Base-by-base conservation (phyloP, 1,284 basidiomycete species). In the Blastosporella zonata region DNA sequence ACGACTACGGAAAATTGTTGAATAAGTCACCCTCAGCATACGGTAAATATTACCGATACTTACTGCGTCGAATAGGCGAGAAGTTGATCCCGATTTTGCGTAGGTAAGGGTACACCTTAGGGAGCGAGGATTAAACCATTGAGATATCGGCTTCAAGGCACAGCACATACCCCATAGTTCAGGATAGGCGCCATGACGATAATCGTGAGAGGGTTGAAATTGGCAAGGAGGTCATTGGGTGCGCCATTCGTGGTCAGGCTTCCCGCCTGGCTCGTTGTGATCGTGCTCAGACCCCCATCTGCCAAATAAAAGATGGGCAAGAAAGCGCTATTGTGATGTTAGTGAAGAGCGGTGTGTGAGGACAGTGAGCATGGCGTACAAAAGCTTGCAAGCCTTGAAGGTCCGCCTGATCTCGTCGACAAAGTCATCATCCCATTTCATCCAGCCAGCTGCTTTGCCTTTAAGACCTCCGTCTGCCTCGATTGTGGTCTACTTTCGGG, bases 371-470 rank as follows among this genome's bases (percentile, higher is more conserved):
- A 1, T 29, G 33, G 44, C 47, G 3, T 45, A 49, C 51, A 62
- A 61, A n/a, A 62, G 50, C 44, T 59, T 59, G 52, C 61, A 62
- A 2, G 61, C 75, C 71, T 60, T 71, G 60, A 46, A 58, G 0
- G 73, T 75, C 53, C 75, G 65, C 27, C 68, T 66, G 41, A 79
- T 70, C 58, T 79, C 77, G 40, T 74, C 73, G 13, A 79, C 75
- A 57, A 67, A 74, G 13, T 63, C 60, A 47, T 70, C 69, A 49
- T 68, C 65, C 69, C 57, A 60, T 8, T 54, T 52, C 9, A 62
- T 36, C 55, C 55, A 57, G 12, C 52, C 49, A 8, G 46, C 17
- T 13, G 33, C 43, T 39, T 49, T 62, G 49, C 44, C 60, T 22
- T 28, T 68, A 6, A 52, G 29, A 12, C 53, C 56, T 12, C 56